A percentile compares a stretch with the other conserved stretches of the same genome.
These are phyloP conservation scores for Fusarium marasasianum DNA, from an alignment of 2,329 filamentous ascomycete genomes.

Conservation along the genomic window DNA sequence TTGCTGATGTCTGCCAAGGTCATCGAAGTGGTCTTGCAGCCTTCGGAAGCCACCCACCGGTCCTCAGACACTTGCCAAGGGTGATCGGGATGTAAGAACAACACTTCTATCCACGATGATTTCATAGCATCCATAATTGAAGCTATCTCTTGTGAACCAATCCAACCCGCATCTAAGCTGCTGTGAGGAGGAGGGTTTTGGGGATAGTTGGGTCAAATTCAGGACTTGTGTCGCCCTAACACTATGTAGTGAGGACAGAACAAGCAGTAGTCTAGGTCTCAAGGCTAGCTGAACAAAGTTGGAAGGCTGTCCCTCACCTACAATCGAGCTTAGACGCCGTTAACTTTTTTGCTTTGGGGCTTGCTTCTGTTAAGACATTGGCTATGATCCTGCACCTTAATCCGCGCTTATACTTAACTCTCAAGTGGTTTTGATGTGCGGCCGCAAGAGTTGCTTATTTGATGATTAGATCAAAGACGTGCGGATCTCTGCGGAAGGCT, in stretches of 20 bases:
- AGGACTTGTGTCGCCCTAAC: not conserved
- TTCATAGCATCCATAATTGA: constrained; percentile 26
- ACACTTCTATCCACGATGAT: constrained; percentile 8
- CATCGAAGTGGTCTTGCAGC: not conserved
- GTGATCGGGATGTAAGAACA: constrained; percentile 17
- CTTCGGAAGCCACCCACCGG: not conserved
- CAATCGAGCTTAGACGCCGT: constrained; percentile 3
- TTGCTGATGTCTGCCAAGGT: constrained; percentile 10
- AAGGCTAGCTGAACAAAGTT: not conserved
- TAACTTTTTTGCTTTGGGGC: constrained; percentile 6
- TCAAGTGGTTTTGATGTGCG: not conserved
- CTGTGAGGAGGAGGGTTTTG: constrained; percentile 7
- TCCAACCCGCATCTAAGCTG: not conserved
- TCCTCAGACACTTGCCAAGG: constrained; percentile 1
- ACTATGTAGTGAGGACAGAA: constrained; percentile 3
- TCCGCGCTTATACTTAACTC: not conserved
- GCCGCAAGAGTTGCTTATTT: constrained; percentile 14
- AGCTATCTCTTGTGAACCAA: not conserved
- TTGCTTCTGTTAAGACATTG: constrained; percentile 1
- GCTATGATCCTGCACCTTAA: not conserved
- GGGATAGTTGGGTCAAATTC: not conserved
- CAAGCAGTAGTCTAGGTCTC: not conserved
- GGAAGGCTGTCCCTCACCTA: not conserved
- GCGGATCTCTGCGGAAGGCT: constrained; percentile 15
- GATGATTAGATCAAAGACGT: not conserved